Evolutionary conservation across 257 asterid species (phyloP), one percentile per base, ranked within the genome.

Genomic region (Henckelia pumila): DNA sequence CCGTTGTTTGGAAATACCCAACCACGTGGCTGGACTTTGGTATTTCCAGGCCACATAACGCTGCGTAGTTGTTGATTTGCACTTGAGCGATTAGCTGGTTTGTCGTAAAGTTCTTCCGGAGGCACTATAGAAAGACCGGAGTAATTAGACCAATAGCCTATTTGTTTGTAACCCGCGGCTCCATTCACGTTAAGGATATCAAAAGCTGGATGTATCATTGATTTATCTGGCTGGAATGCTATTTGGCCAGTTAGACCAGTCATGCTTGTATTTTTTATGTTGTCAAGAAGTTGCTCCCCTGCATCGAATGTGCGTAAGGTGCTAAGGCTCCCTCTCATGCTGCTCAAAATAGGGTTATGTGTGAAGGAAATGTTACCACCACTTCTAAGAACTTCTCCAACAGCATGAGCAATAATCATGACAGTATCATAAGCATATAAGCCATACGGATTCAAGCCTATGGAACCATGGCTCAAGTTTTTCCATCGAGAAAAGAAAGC

Each of bases 1-100:
- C 95, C 96, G 59, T 82, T 85, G 58, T 78, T 40, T 0, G 96
- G 90, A 59, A 89, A 84, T 68, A 82, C 87, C 98, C 96, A 92
- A n/a, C 98, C 98, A 11, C 95, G 84, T 4, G 96, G 98, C 77
- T 61, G 75, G 19, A 44, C 79, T 4, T 61, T 57, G 8, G 92
- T 73, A 74, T 74, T 59, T 14, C 96, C 98, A 0, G 96, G 96
- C 98, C 98, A 91, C 24, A 83, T 61, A 33, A 89, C 86, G 5
- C 10, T 24, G 37, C 61, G 67, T 28, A 91, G 68, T 11, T 52
- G 50, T 72, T 88, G 95, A 74, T 68, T 81, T 20, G 95, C 67
- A 55, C 71, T 70, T 19, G 82, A 78, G 58, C 44, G 71, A 19
- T 66, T 67, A 37, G 69, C 64, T 4, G 72, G 47, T 53, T 17